Base-by-base conservation (phyloP, 2,329 filamentous ascomycete genomes). In the Phoma sp. region DNA sequence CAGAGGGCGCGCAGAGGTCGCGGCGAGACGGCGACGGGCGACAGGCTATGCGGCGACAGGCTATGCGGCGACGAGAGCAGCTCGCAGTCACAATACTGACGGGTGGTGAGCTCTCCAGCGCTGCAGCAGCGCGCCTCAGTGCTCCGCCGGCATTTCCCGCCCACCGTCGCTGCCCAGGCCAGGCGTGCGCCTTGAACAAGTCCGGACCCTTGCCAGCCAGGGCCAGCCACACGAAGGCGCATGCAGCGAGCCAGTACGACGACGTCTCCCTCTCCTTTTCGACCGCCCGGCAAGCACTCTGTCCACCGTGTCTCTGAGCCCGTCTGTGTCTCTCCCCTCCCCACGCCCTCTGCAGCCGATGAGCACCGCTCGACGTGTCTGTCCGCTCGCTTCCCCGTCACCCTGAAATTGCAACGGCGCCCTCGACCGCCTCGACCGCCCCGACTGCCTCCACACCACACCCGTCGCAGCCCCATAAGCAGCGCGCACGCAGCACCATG, bases 401-500 rank as follows among this genome's bases (percentile, higher is more conserved):
- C 28, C 37, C 12, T 5, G 21, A 18, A 33, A 21, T 34, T 36
- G 20, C 42, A 45, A 39, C 32, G 39, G 12, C 32, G 23, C 30
- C 36, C 37, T 47, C 15, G 38, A 43, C 32, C 62, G 46, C 57
- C 45, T 56, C 48, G n/a, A n/a, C n/a, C 34, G 54, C 50, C 17
- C 25, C 38, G 25, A 14, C 32, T 9, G 34, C 45, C 34, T 20
- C 21, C 49, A 29, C 40, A 46, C n/a, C n/a, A n/a, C n/a, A n/a
- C n/a, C n/a, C n/a, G n/a, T n/a, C n/a, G n/a, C n/a, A n/a, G n/a
- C n/a, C n/a, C n/a, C n/a, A n/a, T n/a, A n/a, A 49, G 40, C 45
- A 45, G 51, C 39, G 51, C 63, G 64, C 42, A 46, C 56, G 64
- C 49, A 61, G 18, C 95, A 84, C 83, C 81, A 87, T 87, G 77